Evolutionary conservation across 495 filamentous ascomycete genomes (phyloP).

Genomic region (Corynascus novoguineensis): DNA sequence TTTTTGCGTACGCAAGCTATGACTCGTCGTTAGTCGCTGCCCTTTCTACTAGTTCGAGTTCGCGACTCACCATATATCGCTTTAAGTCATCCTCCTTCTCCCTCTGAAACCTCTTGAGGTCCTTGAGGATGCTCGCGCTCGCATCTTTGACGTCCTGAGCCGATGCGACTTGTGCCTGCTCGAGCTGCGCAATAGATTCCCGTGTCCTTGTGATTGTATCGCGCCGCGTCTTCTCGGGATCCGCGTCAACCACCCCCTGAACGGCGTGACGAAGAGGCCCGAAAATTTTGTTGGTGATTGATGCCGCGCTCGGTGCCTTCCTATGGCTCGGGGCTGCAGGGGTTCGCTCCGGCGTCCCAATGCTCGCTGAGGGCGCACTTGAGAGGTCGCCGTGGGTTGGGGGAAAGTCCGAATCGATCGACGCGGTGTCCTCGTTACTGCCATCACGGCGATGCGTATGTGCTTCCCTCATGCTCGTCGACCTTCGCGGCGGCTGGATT

Average conservation of each 20-base stretch:
- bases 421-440: conserved; percentile 63
- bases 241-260: conserved; percentile 91
- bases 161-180: conserved; percentile 80
- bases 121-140: conserved; percentile 75
- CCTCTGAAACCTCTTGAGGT: conserved; percentile 84
- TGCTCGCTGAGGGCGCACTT: conserved; percentile 55
- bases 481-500: conserved; percentile 56
- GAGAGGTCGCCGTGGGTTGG: conserved; percentile 72
- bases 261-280: conserved; percentile 90
- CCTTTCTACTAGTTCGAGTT: neutral
- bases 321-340: conserved; percentile 49
- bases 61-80: conserved; percentile 79
- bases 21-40: conserved; percentile 17
- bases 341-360: conserved; percentile 46
- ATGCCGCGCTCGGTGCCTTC: conserved; percentile 71
- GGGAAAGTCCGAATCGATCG: conserved; percentile 91
- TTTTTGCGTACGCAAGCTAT: conserved; percentile 86
- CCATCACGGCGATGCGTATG: conserved; percentile 45
- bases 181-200: conserved; percentile 67
- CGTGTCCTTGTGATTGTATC: conserved; percentile 94
- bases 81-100: conserved; percentile 94
- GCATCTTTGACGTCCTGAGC: conserved; percentile 89
- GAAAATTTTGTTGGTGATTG: conserved; percentile 89
- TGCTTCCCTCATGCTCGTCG: conserved; percentile 50
- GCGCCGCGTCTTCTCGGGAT: conserved; percentile 84